phyloP scores from a whole-genome alignment of 768 basidiomycete species.

The Serendipita sp. region DNA sequence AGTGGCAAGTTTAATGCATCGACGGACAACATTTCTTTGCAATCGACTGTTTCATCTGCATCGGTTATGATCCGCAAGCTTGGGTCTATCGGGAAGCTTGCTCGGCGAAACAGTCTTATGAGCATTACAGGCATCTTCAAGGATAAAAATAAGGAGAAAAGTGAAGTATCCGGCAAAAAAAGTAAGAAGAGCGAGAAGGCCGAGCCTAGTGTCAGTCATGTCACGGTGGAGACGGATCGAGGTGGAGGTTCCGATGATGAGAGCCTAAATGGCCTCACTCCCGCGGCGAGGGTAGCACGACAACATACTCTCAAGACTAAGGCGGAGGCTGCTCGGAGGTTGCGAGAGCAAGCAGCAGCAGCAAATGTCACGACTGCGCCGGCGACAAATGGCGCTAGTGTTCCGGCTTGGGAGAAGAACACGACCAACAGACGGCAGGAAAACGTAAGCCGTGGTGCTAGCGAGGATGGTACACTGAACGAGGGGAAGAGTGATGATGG shows the following conservation, averaged over 20 bases:
- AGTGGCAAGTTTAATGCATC: slow-evolving; percentile 75
- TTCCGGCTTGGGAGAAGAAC: slow-evolving; percentile 67
- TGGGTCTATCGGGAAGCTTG: slow-evolving; percentile 76
- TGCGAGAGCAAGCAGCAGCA: slow-evolving; percentile 30
- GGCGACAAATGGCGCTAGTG: slow-evolving; percentile 18
- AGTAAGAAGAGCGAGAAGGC: slow-evolving; percentile 47
- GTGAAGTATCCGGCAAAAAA: slow-evolving; percentile 23
- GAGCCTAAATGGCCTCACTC: slow-evolving; percentile 65
- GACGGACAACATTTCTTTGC: slow-evolving; percentile 90
- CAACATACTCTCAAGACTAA: slow-evolving; percentile 86
- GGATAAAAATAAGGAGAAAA: slow-evolving; percentile 39
- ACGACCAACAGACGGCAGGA: slow-evolving; percentile 24
- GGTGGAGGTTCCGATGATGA: slow-evolving; percentile 35
- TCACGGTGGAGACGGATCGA: slow-evolving; percentile 70
- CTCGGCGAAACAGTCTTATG: slow-evolving; percentile 72
- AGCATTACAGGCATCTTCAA: slow-evolving; percentile 91
- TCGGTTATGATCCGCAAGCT: slow-evolving; percentile 95
- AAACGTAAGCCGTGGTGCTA: slow-evolving; percentile 10
- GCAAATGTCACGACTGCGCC: slow-evolving; percentile 19
- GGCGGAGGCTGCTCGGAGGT: slow-evolving; percentile 59
- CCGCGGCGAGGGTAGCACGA: slow-evolving; percentile 75
- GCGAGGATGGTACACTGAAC: slow-evolving; percentile 13
- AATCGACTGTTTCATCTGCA: slow-evolving; percentile 85
- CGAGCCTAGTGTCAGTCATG: slow-evolving; percentile 60
- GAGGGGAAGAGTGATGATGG: slow-evolving; percentile 8